phyloP scores from a whole-genome alignment of 2,329 filamentous ascomycete genomes.

The Aphanoascus verrucosus region DNA sequence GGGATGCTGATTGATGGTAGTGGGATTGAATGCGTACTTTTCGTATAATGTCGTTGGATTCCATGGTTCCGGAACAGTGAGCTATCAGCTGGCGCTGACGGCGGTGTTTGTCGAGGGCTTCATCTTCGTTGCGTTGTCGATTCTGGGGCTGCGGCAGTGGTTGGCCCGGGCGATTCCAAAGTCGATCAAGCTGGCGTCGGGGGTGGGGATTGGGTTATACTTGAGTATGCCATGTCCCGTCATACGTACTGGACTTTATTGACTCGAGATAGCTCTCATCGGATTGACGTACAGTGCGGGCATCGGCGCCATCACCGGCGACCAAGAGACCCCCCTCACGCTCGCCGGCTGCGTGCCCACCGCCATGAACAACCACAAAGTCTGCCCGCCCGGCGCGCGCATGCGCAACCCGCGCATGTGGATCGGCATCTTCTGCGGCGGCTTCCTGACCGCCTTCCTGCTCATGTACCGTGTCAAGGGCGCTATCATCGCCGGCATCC shows the following conservation, averaged over 20 bases:
- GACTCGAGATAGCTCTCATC: conserved; percentile 39
- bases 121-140: conserved; percentile 68
- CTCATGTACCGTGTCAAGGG: conserved; percentile 83
- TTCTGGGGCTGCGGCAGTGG: conserved; percentile 78
- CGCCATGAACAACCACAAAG: conserved; percentile 32
- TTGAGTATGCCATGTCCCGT: conserved; percentile 30
- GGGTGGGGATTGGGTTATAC: conserved; percentile 76
- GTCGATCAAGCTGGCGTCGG: conserved; percentile 77
- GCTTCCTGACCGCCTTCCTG: conserved; percentile 65
- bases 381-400: conserved; percentile 55
- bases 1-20: conserved; percentile 27
- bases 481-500: conserved; percentile 71
- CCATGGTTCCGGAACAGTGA: conserved; percentile 61
- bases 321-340: conserved; percentile 56
- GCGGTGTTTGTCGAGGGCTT: conserved; percentile 83
- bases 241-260: neutral
- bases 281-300: conserved; percentile 66
- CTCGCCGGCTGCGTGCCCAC: conserved; percentile 61
- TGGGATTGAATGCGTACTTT: conserved; percentile 83
- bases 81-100: conserved; percentile 66
- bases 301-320: conserved; percentile 66
- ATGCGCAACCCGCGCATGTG: conserved; percentile 79
- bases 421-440: conserved; percentile 80
- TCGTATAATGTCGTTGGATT: conserved; percentile 69
- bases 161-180: conserved; percentile 71